Evolutionary conservation across 495 filamentous ascomycete species (phyloP), one percentile per base, ranked within the genome.

Genomic region (Gamarada debralockiae): DNA sequence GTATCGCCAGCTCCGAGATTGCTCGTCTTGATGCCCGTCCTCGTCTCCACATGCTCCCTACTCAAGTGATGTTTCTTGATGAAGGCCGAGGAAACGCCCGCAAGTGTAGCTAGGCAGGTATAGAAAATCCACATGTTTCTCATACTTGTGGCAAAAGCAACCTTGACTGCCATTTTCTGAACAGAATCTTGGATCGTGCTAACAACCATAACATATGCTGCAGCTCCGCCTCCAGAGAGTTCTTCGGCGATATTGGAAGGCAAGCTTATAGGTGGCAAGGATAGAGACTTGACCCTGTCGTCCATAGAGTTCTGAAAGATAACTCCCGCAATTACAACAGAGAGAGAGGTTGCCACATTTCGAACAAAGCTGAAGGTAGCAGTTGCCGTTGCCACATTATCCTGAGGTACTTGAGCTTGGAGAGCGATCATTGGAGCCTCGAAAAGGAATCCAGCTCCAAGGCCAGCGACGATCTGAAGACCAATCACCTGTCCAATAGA

Each of bases 361-460:
- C 83, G 75, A 20, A 81, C 67, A 59, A 87, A 86, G 2, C 74
- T 67, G 33, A 86, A 78, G 0, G 84, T 82, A 0, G 83, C 73
- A 0, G 84, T 86, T 3, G 84, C 86, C 2, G 77, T 78, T 0
- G 82, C 86, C 0, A 78, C 80, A 27, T 89, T 81, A 3, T 69
- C 64, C 18, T 79, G 77, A 0, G 71, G 65, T 33, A 85, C 77
- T 24, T 75, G 76, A n/a, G 78, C 76, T 54, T 92, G 87, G 1
- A 95, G 69, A 0, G 90, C 87, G 40, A 95, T 85, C 25, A 92
- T 75, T 4, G 86, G 86, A 0, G 82, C 69, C 60, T 84, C 75
- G 56, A 84, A 83, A 25, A 78, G 67, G 1, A 75, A 70, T 0
- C 77, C 80, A 21, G 71, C 63, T 12, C 83, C 83, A 27, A 76